Percentiles rank a stretch among this genome's conserved stretches.
Evolutionary conservation across 1,139 yeast genomes (phyloP).

Genomic region (Yamadazyma spencermartinsiae): DNA sequence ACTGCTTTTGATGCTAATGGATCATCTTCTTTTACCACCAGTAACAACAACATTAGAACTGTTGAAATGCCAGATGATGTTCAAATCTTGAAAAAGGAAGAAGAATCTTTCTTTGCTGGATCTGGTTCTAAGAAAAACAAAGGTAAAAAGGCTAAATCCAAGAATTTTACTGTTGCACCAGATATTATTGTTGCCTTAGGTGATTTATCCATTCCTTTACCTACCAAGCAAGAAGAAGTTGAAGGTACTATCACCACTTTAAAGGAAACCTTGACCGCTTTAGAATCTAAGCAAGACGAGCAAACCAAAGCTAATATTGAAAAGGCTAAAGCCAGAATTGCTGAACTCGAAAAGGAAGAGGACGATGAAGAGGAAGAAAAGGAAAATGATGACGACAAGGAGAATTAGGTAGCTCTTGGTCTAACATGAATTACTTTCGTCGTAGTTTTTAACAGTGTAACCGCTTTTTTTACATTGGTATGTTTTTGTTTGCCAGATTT

Average conservation of each 20-base stretch:
- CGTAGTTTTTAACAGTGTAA: neutral
- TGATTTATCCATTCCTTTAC: conserved; percentile 77
- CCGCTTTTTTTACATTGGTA: no score
- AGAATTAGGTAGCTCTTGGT: neutral
- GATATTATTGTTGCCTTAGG: conserved; percentile 76
- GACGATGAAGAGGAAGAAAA: conserved; percentile 30
- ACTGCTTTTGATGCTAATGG: conserved; percentile 13
- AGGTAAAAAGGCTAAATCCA: conserved; percentile 43
- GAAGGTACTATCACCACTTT: conserved; percentile 65
- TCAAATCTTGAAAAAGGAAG: conserved; percentile 65
- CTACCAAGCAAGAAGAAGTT: conserved; percentile 75
- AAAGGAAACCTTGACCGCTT: conserved; percentile 71
- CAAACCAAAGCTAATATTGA: conserved; percentile 77
- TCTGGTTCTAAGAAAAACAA: conserved; percentile 48
- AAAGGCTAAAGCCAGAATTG: conserved; percentile 73
- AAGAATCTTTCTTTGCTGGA: conserved; percentile 56
- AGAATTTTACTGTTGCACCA: conserved; percentile 72
- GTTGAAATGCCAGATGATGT: conserved; percentile 65
- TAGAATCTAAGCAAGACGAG: conserved; percentile 73
- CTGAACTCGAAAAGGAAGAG: conserved; percentile 54
- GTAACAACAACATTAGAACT: conserved; percentile 41
- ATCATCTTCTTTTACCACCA: conserved; percentile 29
- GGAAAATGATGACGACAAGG: conserved; percentile 17
- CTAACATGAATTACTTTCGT: neutral
- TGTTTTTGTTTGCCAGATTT: neutral